A percentile compares a stretch with the other conserved stretches of the same genome.
Conservation (phyloP, 371 early-diverging fungal genomes). For the Coemansia sp. region DNA sequence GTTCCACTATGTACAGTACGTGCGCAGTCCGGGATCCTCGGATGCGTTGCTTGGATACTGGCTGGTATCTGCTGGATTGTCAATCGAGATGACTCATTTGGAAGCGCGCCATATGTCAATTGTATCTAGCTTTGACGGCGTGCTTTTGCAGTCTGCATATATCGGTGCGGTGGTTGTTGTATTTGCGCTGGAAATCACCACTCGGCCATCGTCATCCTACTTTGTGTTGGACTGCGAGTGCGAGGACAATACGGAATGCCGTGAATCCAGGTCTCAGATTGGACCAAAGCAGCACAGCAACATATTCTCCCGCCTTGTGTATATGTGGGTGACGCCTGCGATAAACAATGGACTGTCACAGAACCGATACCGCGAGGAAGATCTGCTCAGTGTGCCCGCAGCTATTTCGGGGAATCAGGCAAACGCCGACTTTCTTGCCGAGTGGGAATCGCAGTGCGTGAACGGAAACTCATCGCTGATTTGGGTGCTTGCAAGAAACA, state of each 20-base stretch:
- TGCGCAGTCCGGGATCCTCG: constrained; percentile 7
- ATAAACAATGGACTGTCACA: constrained; percentile 9
- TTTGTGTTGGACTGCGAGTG: neutral
- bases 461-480: neutral
- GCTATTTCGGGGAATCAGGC: constrained; percentile 1
- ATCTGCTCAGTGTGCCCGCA: constrained; percentile 4
- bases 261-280: neutral
- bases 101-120: neutral
- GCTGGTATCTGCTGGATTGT: constrained; percentile 8
- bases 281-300: neutral
- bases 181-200: constrained; percentile 4
- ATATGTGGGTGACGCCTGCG: constrained; percentile 25
- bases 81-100: constrained; percentile 1
- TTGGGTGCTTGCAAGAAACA: neutral
- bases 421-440: constrained; percentile 13
- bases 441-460: neutral
- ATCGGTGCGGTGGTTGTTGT: neutral
- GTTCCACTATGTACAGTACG: neutral
- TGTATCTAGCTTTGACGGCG: neutral
- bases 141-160: neutral
- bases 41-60: constrained; percentile 26
- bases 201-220: neutral
- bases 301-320: constrained; percentile 16
- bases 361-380: constrained; percentile 4
- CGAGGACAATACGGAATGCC: neutral